Percentiles rank a stretch among this genome's conserved stretches.
These are phyloP conservation scores for Helotiales sp. DNA, from an alignment of 2,329 filamentous ascomycete species.

Conservation along the genomic window DNA sequence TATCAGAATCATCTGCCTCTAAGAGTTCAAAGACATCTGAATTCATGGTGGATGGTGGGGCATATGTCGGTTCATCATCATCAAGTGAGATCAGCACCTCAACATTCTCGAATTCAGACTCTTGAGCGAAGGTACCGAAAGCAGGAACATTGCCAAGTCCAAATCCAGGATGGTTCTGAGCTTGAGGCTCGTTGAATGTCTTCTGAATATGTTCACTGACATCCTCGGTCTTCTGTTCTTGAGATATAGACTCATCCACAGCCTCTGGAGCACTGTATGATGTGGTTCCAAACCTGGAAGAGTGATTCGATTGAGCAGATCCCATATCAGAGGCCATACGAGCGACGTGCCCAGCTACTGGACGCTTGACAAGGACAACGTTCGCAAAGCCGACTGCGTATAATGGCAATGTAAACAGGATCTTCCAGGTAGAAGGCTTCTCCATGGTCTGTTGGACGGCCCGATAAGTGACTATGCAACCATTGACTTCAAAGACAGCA, in stretches of 20 bases:
- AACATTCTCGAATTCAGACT: neutral
- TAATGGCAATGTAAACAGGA: conserved; percentile 22
- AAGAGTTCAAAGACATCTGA: neutral
- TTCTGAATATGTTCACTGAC: neutral
- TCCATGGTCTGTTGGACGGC: neutral
- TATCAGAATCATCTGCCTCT: neutral
- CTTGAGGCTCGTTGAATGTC: neutral
- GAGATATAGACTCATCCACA: neutral
- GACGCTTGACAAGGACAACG: neutral
- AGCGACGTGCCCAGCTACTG: neutral
- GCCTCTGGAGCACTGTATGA: neutral
- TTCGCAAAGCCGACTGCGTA: conserved; percentile 10
- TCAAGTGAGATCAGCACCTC: neutral
- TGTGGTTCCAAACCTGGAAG: neutral
- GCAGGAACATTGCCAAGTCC: neutral
- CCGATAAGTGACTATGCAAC: conserved; percentile 16
- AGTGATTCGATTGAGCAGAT: neutral
- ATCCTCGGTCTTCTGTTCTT: neutral
- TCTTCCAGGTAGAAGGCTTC: conserved; percentile 18
- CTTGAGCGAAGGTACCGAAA: neutral
- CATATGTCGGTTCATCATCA: neutral
- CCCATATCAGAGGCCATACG: neutral
- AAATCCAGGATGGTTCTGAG: neutral
- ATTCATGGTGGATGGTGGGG: neutral
- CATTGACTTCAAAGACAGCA: neutral